Evolutionary conservation across 305 asterid genomes (phyloP).

Genomic region (Galium porrigens): DNA sequence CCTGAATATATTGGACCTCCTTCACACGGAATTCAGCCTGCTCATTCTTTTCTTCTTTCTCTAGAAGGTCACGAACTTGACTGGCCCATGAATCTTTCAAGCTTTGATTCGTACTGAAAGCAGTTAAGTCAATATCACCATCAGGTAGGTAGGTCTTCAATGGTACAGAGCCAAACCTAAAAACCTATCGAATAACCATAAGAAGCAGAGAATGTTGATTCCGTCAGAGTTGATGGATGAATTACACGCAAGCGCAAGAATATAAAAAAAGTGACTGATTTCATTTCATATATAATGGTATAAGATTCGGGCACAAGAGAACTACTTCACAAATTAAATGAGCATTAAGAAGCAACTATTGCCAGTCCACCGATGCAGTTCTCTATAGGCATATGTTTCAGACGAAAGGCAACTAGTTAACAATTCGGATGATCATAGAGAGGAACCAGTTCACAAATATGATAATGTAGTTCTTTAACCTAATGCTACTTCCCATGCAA

Average conservation of each 20-base stretch:
- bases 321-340: neutral
- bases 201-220: neutral
- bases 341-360: neutral
- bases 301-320: neutral
- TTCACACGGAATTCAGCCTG: constrained; percentile 72
- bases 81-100: constrained; percentile 72
- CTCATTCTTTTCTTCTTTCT: constrained; percentile 69
- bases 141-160: constrained; percentile 90
- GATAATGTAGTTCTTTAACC: neutral
- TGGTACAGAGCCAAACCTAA: constrained; percentile 89
- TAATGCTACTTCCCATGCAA: neutral
- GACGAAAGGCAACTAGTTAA: neutral
- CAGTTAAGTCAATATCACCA: constrained; percentile 85
- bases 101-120: constrained; percentile 53
- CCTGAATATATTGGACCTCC: constrained; percentile 85
- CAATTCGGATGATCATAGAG: neutral
- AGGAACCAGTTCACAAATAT: neutral
- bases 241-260: constrained; percentile 4
- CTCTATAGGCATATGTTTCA: neutral
- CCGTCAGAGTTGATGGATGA: constrained; percentile 11
- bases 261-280: neutral
- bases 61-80: constrained; percentile 66
- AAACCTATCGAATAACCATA: constrained; percentile 37
- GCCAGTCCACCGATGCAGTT: neutral
- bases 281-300: neutral